Conservation (phyloP, 805 yeast species). For the Maudiozyma pseudohumilis region DNA sequence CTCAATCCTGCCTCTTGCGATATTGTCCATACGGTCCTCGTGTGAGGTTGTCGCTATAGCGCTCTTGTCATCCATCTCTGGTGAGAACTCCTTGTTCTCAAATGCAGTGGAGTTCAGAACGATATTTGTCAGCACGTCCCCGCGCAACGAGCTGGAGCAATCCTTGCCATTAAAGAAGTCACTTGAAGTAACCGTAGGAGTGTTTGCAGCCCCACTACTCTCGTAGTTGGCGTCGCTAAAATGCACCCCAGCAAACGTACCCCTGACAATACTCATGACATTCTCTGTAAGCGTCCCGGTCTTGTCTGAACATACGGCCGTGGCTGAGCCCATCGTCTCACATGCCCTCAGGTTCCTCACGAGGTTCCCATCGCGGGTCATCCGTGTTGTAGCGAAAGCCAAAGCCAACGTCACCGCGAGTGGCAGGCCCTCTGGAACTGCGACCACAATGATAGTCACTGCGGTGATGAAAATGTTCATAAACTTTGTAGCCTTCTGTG, state of each 20-base stretch:
- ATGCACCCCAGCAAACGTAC: constrained; percentile 49
- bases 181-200: constrained; percentile 1
- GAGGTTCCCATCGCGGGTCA: constrained; percentile 92
- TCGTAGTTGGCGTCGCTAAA: constrained; percentile 41
- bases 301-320: constrained; percentile 93
- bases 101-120: constrained; percentile 83
- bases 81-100: constrained; percentile 41
- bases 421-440: constrained; percentile 99
- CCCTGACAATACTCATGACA: constrained; percentile 80
- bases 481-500: constrained; percentile 77
- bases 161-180: constrained; percentile 6
- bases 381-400: constrained; percentile 96
- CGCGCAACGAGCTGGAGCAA: constrained; percentile 10
- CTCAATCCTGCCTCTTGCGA: constrained; percentile 32
- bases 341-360: constrained; percentile 91
- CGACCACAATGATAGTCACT: constrained; percentile 89
- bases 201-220: no score
- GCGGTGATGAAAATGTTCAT: constrained; percentile 83
- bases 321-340: constrained; percentile 98
- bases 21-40: constrained; percentile 11
- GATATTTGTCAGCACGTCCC: constrained; percentile 44
- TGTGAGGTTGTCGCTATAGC: not conserved
- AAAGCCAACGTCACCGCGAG: constrained; percentile 92
- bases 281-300: constrained; percentile 96
- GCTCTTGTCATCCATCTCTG: not conserved